Evolutionary conservation across 306 rosid genomes (phyloP).

Genomic region (Fragaria nilgerrensis): DNA sequence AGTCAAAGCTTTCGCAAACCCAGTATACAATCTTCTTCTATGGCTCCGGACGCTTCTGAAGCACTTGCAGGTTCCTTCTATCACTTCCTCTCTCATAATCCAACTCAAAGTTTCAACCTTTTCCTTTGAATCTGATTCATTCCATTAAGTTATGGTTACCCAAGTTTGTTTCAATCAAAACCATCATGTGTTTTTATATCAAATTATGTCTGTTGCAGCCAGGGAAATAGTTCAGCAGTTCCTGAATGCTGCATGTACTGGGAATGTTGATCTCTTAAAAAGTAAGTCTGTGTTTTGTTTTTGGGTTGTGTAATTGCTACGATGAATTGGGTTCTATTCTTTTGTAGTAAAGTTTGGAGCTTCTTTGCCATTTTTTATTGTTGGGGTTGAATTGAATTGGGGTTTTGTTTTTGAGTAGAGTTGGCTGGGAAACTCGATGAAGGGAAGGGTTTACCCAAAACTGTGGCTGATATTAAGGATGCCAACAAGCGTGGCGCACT

Average conservation of each 20-base stretch:
- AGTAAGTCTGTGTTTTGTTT: slow-evolving; percentile 33
- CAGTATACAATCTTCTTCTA: slow-evolving; percentile 5
- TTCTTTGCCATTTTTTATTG: neutral
- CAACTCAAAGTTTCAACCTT: neutral
- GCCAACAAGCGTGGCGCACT: slow-evolving; percentile 94
- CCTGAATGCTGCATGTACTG: slow-evolving; percentile 78
- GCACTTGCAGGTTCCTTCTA: slow-evolving; percentile 73
- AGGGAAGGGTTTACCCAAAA: slow-evolving; percentile 58
- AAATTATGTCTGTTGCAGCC: slow-evolving; percentile 41
- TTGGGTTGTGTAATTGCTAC: neutral
- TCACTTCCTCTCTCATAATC: neutral
- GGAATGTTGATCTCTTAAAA: slow-evolving; percentile 76
- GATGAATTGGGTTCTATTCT: neutral
- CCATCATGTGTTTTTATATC: neutral
- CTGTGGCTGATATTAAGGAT: slow-evolving; percentile 76
- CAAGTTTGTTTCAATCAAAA: neutral
- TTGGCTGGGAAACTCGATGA: slow-evolving; percentile 74
- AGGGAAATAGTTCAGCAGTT: slow-evolving; percentile 79
- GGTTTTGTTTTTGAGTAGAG: slow-evolving; percentile 34
- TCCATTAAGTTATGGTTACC: neutral
- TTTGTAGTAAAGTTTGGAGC: neutral
- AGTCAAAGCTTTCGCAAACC: slow-evolving; percentile 2
- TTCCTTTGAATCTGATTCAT: neutral
- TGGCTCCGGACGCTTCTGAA: slow-evolving; percentile 83
- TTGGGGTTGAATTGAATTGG: neutral